Percentiles rank a stretch among this genome's conserved stretches.
Conservation (phyloP, 2,329 filamentous ascomycete genomes). For the Paracoccidioides lutzii region DNA sequence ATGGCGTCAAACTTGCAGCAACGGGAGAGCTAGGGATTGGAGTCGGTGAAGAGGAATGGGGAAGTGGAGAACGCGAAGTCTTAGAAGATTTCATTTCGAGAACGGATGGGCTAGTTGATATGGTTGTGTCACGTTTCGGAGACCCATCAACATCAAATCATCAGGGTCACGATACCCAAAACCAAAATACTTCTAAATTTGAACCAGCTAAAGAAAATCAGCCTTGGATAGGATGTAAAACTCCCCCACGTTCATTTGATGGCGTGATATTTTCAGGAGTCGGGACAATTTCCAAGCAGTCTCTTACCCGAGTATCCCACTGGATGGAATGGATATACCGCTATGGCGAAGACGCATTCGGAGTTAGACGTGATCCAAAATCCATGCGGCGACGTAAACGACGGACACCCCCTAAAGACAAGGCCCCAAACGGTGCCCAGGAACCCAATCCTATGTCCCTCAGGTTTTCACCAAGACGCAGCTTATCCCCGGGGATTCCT, state of each 20-base stretch:
- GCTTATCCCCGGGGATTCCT: constrained; percentile 30
- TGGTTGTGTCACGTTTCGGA: constrained; percentile 79
- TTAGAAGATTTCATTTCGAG: constrained; percentile 72
- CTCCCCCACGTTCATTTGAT: constrained; percentile 56
- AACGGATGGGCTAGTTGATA: constrained; percentile 73
- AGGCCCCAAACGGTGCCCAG: neutral
- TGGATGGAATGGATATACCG: constrained; percentile 86
- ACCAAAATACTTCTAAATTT: constrained; percentile 16
- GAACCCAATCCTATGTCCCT: neutral
- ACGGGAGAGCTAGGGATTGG: constrained; percentile 87
- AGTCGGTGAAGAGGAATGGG: constrained; percentile 89
- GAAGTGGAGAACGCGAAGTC: constrained; percentile 85
- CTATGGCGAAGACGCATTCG: constrained; percentile 75
- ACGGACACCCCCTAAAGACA: constrained; percentile 7
- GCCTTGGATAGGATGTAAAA: constrained; percentile 62
- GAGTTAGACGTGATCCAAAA: constrained; percentile 64
- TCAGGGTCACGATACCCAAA: constrained; percentile 9
- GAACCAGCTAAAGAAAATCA: constrained; percentile 11
- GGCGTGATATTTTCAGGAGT: constrained; percentile 77
- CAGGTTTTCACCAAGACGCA: constrained; percentile 12
- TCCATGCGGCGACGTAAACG: constrained; percentile 44
- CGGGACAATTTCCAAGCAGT: constrained; percentile 57
- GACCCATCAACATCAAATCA: constrained; percentile 31
- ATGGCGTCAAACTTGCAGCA: constrained; percentile 74
- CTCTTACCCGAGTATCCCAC: constrained; percentile 58